phyloP scores from a whole-genome alignment of 306 rosid species.

The barrel medic (Medicago truncatula) region MtrunA17r5.0-ANR NC_053049.1:47500501-47501000 shows the following conservation, averaged over 20 bases:
- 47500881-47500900: constrained; percentile 94
- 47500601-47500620: constrained; percentile 87
- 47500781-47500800: constrained; percentile 20
- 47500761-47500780: constrained; percentile 1
- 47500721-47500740: constrained; percentile 12
- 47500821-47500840: constrained; percentile 26
- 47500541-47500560: constrained; percentile 93
- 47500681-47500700: constrained; percentile 36
- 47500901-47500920: constrained; percentile 88
- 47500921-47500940: constrained; percentile 93
- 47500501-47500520: constrained; percentile 22
- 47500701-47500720: constrained; percentile 24
- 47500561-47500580: constrained; percentile 89
- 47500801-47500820: constrained; percentile 33
- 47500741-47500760: constrained; percentile 35
- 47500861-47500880: constrained; percentile 20
- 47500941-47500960: constrained; percentile 34
- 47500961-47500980: constrained; percentile 13
- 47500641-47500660: constrained; percentile 80
- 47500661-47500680: constrained; percentile 22
- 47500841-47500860: background rate
- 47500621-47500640: constrained; percentile 96
- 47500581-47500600: constrained; percentile 96
- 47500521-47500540: constrained; percentile 14
- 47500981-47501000: background rate